Evolutionary conservation across 805 yeast species (phyloP), one percentile per base, ranked within the genome.

Genomic region (Yarrowia sp.): DNA sequence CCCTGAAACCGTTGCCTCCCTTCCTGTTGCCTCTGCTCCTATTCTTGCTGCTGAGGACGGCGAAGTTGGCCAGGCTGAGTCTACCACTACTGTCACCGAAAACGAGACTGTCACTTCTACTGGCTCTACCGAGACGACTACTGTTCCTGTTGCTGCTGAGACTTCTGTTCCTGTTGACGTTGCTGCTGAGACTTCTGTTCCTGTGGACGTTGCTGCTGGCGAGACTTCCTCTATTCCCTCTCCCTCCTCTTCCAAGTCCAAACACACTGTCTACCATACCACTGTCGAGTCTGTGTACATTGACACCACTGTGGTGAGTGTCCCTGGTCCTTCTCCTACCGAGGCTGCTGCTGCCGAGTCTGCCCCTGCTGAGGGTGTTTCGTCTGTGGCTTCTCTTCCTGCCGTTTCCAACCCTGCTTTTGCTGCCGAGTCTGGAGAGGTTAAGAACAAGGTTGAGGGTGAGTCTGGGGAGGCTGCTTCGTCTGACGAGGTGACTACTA

Each of bases 391-490:
- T n/a, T 38, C 43, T 11, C 43, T 38, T 3, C 14, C 22, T 3
- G 16, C 43, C 17, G 32, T 16, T 19, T 28, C 24, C 7, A 6
- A 14, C 17, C 54, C 54, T 6, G 41, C 30, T 7, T 33, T 51
- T 22, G 56, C 56, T 14, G 56, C 56, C 30, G 58, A 51, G 58
- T 51, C 58, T n/a, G 58, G 58, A 2, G 41, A 51, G 11, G n/a
- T 51, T 32, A 51, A 51, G 41, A 35, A 33, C 58, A 33, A 49
- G 56, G 22, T 16, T 9, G 44, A 26, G 30, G 30, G 8, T 5
- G 30, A 5, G 30, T 26, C 30, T 9, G 14, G 33, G 33, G 35
- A 12, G 3, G n/a, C 35, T 35, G 1, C 38, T 21, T 11, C 24
- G n/a, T 4, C 32, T 14, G 41, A 5, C 7, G 58, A 51, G n/a